Evolutionary conservation across 1,139 yeast genomes (phyloP).

Genomic region (Scheffersomyces illinoinensis): DNA sequence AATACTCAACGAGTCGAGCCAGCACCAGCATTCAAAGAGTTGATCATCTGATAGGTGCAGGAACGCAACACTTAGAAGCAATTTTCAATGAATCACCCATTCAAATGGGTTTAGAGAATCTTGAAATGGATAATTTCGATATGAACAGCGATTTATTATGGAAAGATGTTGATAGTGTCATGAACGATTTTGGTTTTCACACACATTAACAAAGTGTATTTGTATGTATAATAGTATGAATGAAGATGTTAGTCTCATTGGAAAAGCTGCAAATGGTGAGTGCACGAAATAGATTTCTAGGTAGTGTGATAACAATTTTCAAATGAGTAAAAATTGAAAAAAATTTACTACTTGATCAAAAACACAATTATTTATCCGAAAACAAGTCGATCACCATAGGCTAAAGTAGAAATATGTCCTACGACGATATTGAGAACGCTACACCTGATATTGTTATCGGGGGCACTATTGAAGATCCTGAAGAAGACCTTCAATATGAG

Average conservation of each 20-base stretch:
- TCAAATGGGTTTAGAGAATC: slow-evolving; percentile 31
- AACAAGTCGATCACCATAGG: background rate
- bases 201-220: slow-evolving; percentile 30
- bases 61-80: background rate
- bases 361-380: background rate
- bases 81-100: slow-evolving; percentile 30
- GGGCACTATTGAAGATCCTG: slow-evolving; percentile 53
- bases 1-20: background rate
- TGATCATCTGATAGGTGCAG: background rate
- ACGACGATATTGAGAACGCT: slow-evolving; percentile 79
- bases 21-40: background rate
- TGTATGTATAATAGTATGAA: slow-evolving; percentile 5
- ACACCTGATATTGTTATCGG: slow-evolving; percentile 86
- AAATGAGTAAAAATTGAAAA: background rate
- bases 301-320: slow-evolving; percentile 8
- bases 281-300: background rate
- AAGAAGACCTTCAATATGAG: slow-evolving; percentile 42
- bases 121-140: slow-evolving; percentile 37
- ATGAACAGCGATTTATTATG: slow-evolving; percentile 66
- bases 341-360: background rate
- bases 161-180: slow-evolving; percentile 88
- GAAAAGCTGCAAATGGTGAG: background rate
- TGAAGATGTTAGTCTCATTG: background rate
- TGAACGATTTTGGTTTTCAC: slow-evolving; percentile 94
- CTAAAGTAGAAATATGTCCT: slow-evolving; percentile 32